Base-by-base conservation (phyloP, 2,329 filamentous ascomycete genomes). In the Epichloe baconii region DNA sequence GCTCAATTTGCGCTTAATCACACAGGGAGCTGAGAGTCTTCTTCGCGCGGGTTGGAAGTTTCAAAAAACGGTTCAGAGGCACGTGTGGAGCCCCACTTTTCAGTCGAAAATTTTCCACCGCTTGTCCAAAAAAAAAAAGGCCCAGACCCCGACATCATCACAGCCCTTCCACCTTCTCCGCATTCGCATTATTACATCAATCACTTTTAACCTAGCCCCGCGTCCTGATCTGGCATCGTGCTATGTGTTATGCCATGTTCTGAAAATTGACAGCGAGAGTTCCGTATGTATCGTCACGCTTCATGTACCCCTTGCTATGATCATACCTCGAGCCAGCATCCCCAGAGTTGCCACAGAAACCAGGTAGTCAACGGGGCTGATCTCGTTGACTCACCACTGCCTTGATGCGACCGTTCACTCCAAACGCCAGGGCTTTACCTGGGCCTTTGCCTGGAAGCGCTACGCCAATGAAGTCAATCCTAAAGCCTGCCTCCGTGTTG, bases 401-500 rank as follows among this genome's bases (percentile, higher is more conserved):
- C 23, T 50, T 49, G 48, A 58, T 60, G 67, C 62, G 64, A 54
- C 64, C 67, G 3, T 60, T 69, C 52, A 67, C 66, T 14, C 63
- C 70, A 15, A 57, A 62, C 31, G 55, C 65, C 53, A 64, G 64
- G 60, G 59, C 59, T 49, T 48, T 66, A 44, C 59, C 66, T 56
- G 62, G 68, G 51, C 59, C 66, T 45, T 54, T 61, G 26, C 57
- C 63, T 36, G 64, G 62, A 51, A 62, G 52, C 52, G 62, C 66
- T 41, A 70, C 71, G 34, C 71, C 74, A 12, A 70, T 76, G 52
- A 76, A 75, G 54, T 76, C 76, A 10, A 79, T 79, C 41, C 68
- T 79, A 46, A 77, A 77, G 53, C 63, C 73, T 2, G 60, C 66
- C 8, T 71, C 74, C 14, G 57, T 75, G 10, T 62, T 77, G 10